Percentiles rank a stretch among this genome's conserved stretches.
These are phyloP conservation scores for Urtica urens DNA, from an alignment of 306 rosid genomes.

Conservation along the genomic window DNA sequence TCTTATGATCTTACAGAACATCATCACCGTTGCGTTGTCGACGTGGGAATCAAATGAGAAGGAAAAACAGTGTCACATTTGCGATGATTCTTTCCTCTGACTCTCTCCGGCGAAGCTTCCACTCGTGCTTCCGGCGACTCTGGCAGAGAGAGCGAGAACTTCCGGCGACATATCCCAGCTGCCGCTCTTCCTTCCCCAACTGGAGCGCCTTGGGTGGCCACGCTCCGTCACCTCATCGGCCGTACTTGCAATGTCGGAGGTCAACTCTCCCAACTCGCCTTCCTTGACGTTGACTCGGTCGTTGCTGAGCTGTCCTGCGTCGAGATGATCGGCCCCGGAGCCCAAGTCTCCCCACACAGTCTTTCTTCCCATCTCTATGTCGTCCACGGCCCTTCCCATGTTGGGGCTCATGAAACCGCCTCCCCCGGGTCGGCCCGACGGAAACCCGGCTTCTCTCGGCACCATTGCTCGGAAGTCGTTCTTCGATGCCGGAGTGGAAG, in stretches of 20 bases:
- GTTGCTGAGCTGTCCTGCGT: conserved; percentile 43
- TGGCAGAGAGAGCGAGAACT: conserved; percentile 82
- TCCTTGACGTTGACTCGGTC: conserved; percentile 65
- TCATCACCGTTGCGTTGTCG: too few relatives aligned
- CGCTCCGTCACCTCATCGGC: conserved; percentile 61
- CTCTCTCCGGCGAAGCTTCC: conserved; percentile 42
- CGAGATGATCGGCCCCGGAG: conserved; percentile 46
- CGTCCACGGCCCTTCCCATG: conserved; percentile 83
- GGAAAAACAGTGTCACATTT: conserved; percentile 14
- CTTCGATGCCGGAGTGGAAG: conserved; percentile 51
- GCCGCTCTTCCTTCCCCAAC: conserved; percentile 99
- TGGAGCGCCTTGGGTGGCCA: conserved; percentile 75
- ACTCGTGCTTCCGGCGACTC: conserved; percentile 69
- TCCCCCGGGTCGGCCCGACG: conserved; percentile 50
- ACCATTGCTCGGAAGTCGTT: conserved; percentile 76
- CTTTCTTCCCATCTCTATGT: conserved; percentile 93
- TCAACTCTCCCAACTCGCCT: conserved; percentile 56
- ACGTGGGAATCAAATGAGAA: too few relatives aligned
- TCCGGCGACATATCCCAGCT: conserved; percentile 99
- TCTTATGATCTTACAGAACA: conserved; percentile 6
- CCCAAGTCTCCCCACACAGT: conserved; percentile 81
- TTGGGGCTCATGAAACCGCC: conserved; percentile 86
- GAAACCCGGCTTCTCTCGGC: conserved; percentile 61
- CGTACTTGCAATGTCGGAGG: conserved; percentile 63
- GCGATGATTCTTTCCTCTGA: conserved; percentile 19